Percentiles rank a stretch among this genome's conserved stretches.
Evolutionary conservation across 129 eudicot species (phyloP).

Genomic region (Daucus carota): DNA sequence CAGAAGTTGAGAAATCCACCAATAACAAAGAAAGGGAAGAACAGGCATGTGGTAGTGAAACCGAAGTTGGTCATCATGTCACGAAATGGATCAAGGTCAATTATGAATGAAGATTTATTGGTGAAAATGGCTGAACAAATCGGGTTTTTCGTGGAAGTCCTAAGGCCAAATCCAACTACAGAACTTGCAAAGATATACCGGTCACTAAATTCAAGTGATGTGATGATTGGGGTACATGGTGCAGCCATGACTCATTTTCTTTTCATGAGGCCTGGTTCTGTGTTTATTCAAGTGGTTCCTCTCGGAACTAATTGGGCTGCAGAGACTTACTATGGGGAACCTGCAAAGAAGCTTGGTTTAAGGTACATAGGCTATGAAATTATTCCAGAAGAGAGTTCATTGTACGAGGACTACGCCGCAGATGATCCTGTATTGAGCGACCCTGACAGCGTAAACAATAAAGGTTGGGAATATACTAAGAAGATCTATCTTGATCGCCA

Average conservation of each 20-base stretch:
- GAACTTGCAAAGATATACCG: slow-evolving; percentile 75
- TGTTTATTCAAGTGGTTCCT: slow-evolving; percentile 78
- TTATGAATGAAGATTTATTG: slow-evolving; percentile 54
- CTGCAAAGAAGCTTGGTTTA: slow-evolving; percentile 67
- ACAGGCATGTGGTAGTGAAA: slow-evolving; percentile 10
- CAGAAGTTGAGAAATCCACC: slow-evolving; percentile 9
- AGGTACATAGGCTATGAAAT: slow-evolving; percentile 70
- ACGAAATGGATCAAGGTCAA: slow-evolving; percentile 74
- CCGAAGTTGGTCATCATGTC: slow-evolving; percentile 76
- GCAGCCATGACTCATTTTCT: slow-evolving; percentile 97
- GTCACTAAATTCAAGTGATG: slow-evolving; percentile 79
- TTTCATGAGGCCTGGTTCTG: slow-evolving; percentile 73
- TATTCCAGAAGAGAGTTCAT: slow-evolving; percentile 70
- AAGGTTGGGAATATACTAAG: slow-evolving; percentile 93
- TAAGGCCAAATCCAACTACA: slow-evolving; percentile 51
- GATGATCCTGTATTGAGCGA: slow-evolving; percentile 66
- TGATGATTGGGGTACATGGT: slow-evolving; percentile 91
- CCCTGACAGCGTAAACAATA: slow-evolving; percentile 54
- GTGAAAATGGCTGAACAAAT: slow-evolving; percentile 57
- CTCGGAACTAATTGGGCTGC: slow-evolving; percentile 97
- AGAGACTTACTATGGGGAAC: slow-evolving; percentile 76
- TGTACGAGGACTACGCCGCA: slow-evolving; percentile 55
- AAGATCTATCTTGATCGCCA: slow-evolving; percentile 80
- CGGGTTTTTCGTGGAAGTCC: slow-evolving; percentile 60
- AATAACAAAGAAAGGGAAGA: neutral